Evolutionary conservation across 352 stramenopile species (phyloP).

Genomic region (Globisporangium iwayamae): DNA sequence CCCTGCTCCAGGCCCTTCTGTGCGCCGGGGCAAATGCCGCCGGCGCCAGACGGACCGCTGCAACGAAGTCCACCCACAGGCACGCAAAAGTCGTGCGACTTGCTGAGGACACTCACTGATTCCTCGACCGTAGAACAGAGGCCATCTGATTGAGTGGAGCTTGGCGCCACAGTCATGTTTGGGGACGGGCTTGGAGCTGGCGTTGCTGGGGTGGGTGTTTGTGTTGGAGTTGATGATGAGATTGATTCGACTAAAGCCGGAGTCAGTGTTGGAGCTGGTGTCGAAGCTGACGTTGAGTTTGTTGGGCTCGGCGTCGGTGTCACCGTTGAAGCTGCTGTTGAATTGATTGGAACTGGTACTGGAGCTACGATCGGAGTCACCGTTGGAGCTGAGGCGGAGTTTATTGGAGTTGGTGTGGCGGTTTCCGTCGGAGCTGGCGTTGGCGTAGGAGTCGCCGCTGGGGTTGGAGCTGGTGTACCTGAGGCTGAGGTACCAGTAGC

Average conservation of each 20-base stretch:
- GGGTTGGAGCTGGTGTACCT: neutral
- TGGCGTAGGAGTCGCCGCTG: neutral
- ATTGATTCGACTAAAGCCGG: neutral
- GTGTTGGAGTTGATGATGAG: neutral
- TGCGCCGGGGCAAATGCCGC: constrained; percentile 29
- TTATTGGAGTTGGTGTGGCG: too few relatives aligned
- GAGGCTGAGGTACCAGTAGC: too few relatives aligned
- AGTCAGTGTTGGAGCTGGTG: neutral
- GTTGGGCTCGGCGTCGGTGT: too few relatives aligned
- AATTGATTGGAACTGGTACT: too few relatives aligned
- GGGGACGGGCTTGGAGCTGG: neutral
- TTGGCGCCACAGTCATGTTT: neutral
- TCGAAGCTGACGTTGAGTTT: too few relatives aligned
- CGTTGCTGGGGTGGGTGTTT: neutral
- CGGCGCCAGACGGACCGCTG: constrained; percentile 14
- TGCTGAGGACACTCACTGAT: constrained; percentile 32
- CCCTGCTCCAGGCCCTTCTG: constrained; percentile 30
- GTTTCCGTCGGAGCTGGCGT: too few relatives aligned
- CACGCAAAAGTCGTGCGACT: constrained; percentile 33
- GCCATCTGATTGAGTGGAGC: neutral
- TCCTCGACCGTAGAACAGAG: constrained; percentile 17
- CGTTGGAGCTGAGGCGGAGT: too few relatives aligned
- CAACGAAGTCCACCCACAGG: constrained; percentile 17
- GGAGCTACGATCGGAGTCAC: too few relatives aligned
- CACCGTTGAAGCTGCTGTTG: too few relatives aligned